Conservation (phyloP, 2,329 filamentous ascomycete genomes). For the Lojkania enalia region DNA sequence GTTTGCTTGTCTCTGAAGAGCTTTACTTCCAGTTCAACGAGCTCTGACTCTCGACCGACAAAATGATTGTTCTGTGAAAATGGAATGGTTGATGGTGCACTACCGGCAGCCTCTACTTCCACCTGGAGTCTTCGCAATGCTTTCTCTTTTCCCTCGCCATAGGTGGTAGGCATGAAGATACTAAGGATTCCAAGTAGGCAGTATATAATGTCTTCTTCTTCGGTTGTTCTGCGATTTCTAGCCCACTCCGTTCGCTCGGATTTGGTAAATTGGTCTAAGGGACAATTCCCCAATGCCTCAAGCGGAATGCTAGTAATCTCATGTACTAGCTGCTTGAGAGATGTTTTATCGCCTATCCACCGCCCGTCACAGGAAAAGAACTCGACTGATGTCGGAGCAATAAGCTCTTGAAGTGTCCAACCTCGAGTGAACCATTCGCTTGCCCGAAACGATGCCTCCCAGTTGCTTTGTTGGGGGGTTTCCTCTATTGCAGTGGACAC, state of each 20-base stretch:
- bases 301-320: conserved; percentile 21
- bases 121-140: conserved; percentile 17
- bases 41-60: conserved; percentile 19
- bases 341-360: conserved; percentile 16
- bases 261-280: conserved; percentile 23
- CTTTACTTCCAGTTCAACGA: conserved; percentile 24
- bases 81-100: conserved; percentile 22
- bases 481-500: conserved; percentile 4
- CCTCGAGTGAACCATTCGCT: conserved; percentile 22
- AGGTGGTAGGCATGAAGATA: conserved; percentile 19
- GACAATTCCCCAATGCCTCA: conserved; percentile 15
- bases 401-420: too few species aligned
- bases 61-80: conserved; percentile 22
- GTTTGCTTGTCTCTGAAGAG: conserved; percentile 22
- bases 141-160: conserved; percentile 25
- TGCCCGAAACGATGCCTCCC: conserved; percentile 17
- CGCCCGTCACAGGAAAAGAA: conserved; percentile 20
- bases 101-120: conserved; percentile 14
- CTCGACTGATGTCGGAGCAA: conserved; percentile 16
- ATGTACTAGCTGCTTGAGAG: conserved; percentile 16
- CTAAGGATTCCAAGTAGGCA: conserved; percentile 29
- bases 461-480: conserved; percentile 6
- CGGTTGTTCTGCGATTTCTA: conserved; percentile 21
- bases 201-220: conserved; percentile 30
- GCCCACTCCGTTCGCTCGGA: conserved; percentile 24